Percentiles rank a stretch among this genome's conserved stretches.
phyloP scores from a whole-genome alignment of 164 flowering plant species.

The Vitis rotundifolia region DNA sequence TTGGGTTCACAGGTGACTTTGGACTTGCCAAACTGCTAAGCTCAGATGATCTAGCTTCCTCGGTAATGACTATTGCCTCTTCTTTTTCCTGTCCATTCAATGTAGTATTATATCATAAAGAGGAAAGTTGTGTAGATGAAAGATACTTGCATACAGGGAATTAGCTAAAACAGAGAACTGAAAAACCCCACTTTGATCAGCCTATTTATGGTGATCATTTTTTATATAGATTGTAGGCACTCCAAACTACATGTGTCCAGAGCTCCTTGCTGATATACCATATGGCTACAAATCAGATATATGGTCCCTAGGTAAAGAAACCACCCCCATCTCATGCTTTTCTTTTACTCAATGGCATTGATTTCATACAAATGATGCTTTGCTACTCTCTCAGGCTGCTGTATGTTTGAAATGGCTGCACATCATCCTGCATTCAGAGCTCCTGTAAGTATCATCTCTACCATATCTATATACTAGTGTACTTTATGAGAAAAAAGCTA shows the following conservation, averaged over 20 bases:
- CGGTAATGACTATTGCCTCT: slow-evolving; percentile 35
- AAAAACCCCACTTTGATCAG: neutral
- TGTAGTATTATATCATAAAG: neutral
- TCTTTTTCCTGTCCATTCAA: too few species aligned
- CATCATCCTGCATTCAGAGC: slow-evolving; percentile 88
- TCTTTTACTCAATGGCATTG: neutral
- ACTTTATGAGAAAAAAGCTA: too few species aligned
- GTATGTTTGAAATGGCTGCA: slow-evolving; percentile 91
- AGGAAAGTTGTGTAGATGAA: neutral
- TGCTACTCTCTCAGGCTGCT: slow-evolving; percentile 60
- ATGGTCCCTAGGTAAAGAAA: slow-evolving; percentile 60
- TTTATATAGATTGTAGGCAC: slow-evolving; percentile 55
- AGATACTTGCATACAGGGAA: neutral
- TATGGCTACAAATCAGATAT: slow-evolving; percentile 80
- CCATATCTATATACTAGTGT: neutral
- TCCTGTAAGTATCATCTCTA: slow-evolving; percentile 48
- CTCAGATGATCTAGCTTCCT: slow-evolving; percentile 50
- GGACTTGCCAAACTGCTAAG: slow-evolving; percentile 67
- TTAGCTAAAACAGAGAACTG: too few species aligned
- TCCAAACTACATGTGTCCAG: slow-evolving; percentile 81
- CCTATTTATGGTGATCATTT: neutral
- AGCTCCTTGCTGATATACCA: slow-evolving; percentile 69
- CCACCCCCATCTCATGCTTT: neutral
- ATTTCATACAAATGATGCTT: neutral
- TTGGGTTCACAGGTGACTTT: slow-evolving; percentile 49